phyloP scores from a whole-genome alignment of 73 alveolate genomes.

The Paramecium primaurelia region DNA sequence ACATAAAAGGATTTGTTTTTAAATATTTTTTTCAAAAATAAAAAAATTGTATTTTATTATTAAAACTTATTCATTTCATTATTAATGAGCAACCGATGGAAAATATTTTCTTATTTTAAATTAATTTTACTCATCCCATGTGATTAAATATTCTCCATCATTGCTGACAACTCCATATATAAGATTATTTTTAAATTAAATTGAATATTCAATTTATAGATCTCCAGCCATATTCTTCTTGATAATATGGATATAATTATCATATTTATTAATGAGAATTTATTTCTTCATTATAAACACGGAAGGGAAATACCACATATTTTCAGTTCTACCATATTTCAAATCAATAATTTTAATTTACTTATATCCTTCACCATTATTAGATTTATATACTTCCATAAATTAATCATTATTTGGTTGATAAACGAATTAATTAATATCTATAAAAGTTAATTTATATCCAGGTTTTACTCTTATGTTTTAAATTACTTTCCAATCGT shows the following conservation, averaged over 20 bases:
- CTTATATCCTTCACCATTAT: no score
- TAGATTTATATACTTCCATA: not conserved
- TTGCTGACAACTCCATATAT: not conserved
- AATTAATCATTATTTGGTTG: not conserved
- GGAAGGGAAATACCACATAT: not conserved
- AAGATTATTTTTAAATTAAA: not conserved
- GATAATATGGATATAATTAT: no score
- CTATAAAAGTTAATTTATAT: not conserved
- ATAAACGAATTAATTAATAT: not conserved
- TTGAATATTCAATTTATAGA: not conserved
- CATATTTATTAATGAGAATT: not conserved
- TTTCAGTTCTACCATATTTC: not conserved
- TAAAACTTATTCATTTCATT: not conserved
- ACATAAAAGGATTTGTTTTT: no score
- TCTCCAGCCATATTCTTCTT: not conserved
- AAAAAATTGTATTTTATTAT: no score
- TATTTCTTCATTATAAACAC: not conserved
- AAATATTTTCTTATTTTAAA: no score
- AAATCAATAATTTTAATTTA: no score
- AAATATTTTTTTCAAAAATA: no score
- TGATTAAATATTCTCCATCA: not conserved
- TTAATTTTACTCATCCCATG: not conserved
- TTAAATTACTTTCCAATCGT: not conserved
- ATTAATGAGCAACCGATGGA: not conserved
- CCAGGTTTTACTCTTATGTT: not conserved